phyloP scores from a whole-genome alignment of 2,329 filamentous ascomycete species.

The Allantophomopsis lycopodina region DNA sequence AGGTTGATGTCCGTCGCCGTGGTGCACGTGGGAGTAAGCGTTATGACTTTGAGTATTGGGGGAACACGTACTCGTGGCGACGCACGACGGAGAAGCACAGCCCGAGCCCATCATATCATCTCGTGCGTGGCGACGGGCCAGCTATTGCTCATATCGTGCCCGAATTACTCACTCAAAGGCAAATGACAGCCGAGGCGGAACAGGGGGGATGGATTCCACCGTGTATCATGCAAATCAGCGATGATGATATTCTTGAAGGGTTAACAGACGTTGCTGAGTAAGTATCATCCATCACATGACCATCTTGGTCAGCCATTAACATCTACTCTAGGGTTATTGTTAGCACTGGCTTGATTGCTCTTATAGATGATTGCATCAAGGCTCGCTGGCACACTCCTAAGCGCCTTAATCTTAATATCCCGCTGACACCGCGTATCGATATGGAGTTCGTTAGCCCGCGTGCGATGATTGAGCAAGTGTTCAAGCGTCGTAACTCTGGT shows the following conservation, averaged over 20 bases:
- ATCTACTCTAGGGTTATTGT: conserved; percentile 57
- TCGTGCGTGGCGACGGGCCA: conserved; percentile 52
- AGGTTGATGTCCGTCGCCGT: conserved; percentile 65
- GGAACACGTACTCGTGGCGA: conserved; percentile 72
- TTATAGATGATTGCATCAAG: conserved; percentile 64
- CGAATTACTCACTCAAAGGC: conserved; percentile 56
- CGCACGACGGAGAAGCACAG: conserved; percentile 57
- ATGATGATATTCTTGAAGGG: conserved; percentile 50
- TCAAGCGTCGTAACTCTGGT: conserved; percentile 31
- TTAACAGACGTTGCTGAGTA: conserved; percentile 80
- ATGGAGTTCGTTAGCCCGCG: conserved; percentile 49
- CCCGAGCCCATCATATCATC: conserved; percentile 61
- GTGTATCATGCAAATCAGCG: conserved; percentile 81
- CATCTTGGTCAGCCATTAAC: neutral
- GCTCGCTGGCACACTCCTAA: conserved; percentile 17
- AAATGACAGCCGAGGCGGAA: conserved; percentile 56
- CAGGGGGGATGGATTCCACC: conserved; percentile 86
- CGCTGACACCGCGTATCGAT: conserved; percentile 30
- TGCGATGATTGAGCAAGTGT: conserved; percentile 48
- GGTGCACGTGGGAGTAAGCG: conserved; percentile 54
- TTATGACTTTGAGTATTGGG: conserved; percentile 95
- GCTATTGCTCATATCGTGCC: conserved; percentile 78
- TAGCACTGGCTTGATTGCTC: conserved; percentile 73
- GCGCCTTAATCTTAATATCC: conserved; percentile 34
- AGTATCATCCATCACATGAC: conserved; percentile 21